phyloP scores from a whole-genome alignment of 1,284 basidiomycete species.

The Lentinus polychrous region DNA sequence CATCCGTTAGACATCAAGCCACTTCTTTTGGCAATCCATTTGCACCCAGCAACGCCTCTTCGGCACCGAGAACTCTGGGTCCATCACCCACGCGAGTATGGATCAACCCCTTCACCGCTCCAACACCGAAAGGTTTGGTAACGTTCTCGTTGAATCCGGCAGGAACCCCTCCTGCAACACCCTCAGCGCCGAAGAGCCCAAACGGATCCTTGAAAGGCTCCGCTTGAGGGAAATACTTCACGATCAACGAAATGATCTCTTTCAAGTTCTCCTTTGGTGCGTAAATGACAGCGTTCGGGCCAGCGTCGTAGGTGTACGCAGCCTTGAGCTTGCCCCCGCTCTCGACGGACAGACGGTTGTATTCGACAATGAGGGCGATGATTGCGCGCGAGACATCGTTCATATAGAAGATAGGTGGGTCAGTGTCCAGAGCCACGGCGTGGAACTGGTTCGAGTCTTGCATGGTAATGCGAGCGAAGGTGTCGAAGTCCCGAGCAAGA shows the following conservation, averaged over 20 bases:
- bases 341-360: constrained; percentile 79
- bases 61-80: constrained; percentile 56
- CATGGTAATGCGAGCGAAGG: constrained; percentile 92
- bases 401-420: constrained; percentile 98
- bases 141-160: constrained; percentile 77
- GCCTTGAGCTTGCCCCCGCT: constrained; percentile 67
- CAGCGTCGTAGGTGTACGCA: constrained; percentile 98
- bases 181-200: constrained; percentile 42
- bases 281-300: constrained; percentile 98
- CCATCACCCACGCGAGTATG: constrained; percentile 91
- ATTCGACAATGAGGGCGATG: constrained; percentile 84
- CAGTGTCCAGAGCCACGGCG: constrained; percentile 93
- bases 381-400: constrained; percentile 91
- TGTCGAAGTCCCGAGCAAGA: constrained; percentile 73
- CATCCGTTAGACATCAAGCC: background rate
- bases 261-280: constrained; percentile 73
- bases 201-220: constrained; percentile 74
- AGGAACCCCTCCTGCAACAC: constrained; percentile 42
- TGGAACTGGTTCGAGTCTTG: constrained; percentile 98
- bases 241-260: constrained; percentile 70
- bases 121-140: constrained; percentile 64
- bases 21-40: constrained; percentile 50
- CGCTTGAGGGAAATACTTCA: constrained; percentile 79
- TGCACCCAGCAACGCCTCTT: constrained; percentile 48
- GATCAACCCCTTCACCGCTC: constrained; percentile 82